Evolutionary conservation across 768 basidiomycete genomes (phyloP).

Genomic region (Russula vinacea): DNA sequence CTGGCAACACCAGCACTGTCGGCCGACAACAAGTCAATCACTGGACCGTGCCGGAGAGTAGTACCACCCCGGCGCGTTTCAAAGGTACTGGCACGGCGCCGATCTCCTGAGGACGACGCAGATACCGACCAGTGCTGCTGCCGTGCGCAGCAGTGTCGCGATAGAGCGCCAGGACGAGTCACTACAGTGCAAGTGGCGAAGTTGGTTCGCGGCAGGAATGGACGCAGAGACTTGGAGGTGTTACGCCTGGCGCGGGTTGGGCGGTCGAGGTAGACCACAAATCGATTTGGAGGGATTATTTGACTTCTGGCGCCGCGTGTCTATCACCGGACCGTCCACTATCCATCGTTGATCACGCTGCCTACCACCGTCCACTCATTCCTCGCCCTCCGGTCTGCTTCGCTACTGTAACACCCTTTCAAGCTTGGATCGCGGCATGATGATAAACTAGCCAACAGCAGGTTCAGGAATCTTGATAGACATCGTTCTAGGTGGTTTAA

Average conservation of each 20-base stretch:
- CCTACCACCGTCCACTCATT: too few relatives aligned
- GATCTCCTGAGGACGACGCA: constrained; percentile 11
- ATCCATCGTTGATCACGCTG: too few relatives aligned
- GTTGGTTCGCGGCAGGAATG: background rate
- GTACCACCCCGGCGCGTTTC: background rate
- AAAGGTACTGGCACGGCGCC: constrained; percentile 15
- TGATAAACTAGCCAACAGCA: too few relatives aligned
- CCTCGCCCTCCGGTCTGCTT: too few relatives aligned
- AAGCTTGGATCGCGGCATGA: too few relatives aligned
- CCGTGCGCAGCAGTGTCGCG: constrained; percentile 18
- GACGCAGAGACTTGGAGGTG: constrained; percentile 18
- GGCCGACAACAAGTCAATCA: constrained; percentile 15
- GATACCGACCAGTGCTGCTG: background rate
- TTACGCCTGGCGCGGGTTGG: constrained; percentile 11
- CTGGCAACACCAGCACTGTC: background rate
- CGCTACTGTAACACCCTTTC: too few relatives aligned
- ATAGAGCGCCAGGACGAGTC: constrained; percentile 7
- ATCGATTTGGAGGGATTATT: too few relatives aligned
- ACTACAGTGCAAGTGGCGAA: background rate
- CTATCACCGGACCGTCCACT: too few relatives aligned
- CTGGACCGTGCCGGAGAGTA: constrained; percentile 24
- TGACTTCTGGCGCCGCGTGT: too few relatives aligned
- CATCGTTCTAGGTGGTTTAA: too few relatives aligned
- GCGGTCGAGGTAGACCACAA: background rate
- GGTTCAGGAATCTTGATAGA: too few relatives aligned